Evolutionary conservation across 2,329 filamentous ascomycete species (phyloP).

Genomic region (Trichoderma oligosporum): DNA sequence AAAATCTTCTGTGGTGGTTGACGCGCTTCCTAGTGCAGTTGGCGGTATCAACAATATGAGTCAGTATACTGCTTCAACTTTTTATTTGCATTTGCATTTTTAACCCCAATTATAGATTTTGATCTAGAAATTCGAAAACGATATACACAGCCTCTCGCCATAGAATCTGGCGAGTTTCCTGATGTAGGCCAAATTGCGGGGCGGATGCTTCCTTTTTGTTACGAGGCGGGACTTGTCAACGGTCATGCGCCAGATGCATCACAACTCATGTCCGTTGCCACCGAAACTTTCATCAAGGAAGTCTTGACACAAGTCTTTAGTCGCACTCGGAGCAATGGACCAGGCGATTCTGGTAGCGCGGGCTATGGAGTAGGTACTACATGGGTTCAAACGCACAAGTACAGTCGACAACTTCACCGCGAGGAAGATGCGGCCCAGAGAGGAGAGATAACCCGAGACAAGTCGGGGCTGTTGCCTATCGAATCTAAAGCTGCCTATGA

Average conservation of each 20-base stretch:
- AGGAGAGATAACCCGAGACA: slow-evolving; percentile 72
- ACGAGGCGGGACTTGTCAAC: slow-evolving; percentile 58
- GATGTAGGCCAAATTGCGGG: slow-evolving; percentile 60
- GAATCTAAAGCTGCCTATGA: slow-evolving; percentile 74
- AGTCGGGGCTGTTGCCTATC: slow-evolving; percentile 72
- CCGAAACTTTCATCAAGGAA: slow-evolving; percentile 65
- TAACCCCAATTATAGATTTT: slow-evolving; percentile 47
- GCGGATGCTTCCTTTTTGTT: slow-evolving; percentile 65
- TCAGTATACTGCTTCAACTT: slow-evolving; percentile 42
- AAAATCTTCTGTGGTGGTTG: slow-evolving; percentile 46
- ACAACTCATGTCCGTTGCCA: slow-evolving; percentile 61
- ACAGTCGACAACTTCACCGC: slow-evolving; percentile 66
- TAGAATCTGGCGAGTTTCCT: slow-evolving; percentile 67
- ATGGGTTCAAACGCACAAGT: slow-evolving; percentile 77
- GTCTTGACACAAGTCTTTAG: slow-evolving; percentile 60
- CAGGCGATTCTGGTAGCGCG: slow-evolving; percentile 57
- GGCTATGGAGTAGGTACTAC: slow-evolving; percentile 62
- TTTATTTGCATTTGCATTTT: neutral
- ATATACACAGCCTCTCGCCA: slow-evolving; percentile 59
- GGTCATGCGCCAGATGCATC: slow-evolving; percentile 59
- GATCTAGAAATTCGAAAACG: slow-evolving; percentile 65
- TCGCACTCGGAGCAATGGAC: slow-evolving; percentile 61
- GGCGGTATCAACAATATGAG: slow-evolving; percentile 77
- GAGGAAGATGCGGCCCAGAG: slow-evolving; percentile 71
- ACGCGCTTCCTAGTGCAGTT: slow-evolving; percentile 62